phyloP scores from a whole-genome alignment of 176 grass and related monocot species.

The Oropetium thomaeum region DNA sequence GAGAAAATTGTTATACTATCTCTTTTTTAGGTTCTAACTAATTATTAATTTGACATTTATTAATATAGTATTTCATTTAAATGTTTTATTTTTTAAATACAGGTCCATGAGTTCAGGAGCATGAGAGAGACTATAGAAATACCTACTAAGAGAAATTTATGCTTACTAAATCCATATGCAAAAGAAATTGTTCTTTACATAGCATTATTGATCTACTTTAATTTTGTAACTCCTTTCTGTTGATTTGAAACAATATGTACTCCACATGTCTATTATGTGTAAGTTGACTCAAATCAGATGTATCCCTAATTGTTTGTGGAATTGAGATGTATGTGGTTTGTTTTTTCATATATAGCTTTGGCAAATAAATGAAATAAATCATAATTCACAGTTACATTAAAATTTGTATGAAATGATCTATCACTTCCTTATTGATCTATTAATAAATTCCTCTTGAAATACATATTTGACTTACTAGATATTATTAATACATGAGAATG shows the following conservation, averaged over 20 bases:
- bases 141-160: background rate
- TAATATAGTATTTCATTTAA: too few relatives aligned
- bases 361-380: background rate
- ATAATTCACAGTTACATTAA: too few relatives aligned
- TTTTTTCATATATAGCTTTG: background rate
- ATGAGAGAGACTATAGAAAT: constrained; percentile 10
- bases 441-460: too few relatives aligned
- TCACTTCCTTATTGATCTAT: too few relatives aligned
- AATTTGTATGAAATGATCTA: too few relatives aligned
- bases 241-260: background rate
- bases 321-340: background rate
- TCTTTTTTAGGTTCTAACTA: too few relatives aligned
- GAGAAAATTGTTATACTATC: too few relatives aligned
- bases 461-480: too few relatives aligned
- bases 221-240: background rate
- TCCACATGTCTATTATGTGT: background rate
- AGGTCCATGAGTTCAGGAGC: constrained; percentile 22
- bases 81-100: too few relatives aligned
- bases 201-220: background rate
- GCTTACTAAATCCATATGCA: background rate
- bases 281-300: background rate
- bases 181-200: background rate
- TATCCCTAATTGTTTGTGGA: background rate
- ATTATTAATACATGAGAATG: too few relatives aligned
- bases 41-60: too few relatives aligned